Conservation (phyloP, 2,329 filamentous ascomycete genomes). For the Fusarium cicatricum region DNA sequence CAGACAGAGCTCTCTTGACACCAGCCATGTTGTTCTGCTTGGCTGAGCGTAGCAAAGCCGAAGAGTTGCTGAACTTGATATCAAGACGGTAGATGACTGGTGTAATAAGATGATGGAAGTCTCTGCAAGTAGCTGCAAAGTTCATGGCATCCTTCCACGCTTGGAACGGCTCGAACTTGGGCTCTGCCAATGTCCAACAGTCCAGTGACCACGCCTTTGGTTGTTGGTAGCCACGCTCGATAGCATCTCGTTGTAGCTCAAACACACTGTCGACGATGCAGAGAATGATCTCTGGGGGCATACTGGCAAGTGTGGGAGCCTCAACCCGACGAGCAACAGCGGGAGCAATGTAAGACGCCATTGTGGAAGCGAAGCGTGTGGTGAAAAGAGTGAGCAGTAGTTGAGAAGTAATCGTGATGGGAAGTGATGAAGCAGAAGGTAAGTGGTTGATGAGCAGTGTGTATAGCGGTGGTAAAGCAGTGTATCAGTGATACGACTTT, state of each 20-base stretch:
- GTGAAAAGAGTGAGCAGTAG: too few relatives aligned
- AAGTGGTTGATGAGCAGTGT: not conserved
- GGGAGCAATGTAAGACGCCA: not conserved
- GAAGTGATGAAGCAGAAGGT: not conserved
- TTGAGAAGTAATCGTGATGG: too few relatives aligned
- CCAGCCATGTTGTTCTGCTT: not conserved
- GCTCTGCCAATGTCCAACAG: not conserved
- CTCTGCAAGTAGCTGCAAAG: constrained; percentile 8
- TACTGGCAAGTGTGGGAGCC: not conserved
- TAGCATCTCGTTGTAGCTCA: not conserved
- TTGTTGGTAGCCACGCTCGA: not conserved
- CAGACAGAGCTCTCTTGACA: not conserved
- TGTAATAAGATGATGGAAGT: not conserved
- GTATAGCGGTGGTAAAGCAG: not conserved
- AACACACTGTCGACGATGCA: constrained; percentile 9
- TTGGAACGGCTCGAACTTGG: not conserved
- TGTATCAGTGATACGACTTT: not conserved
- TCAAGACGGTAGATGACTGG: constrained; percentile 1
- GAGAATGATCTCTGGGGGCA: not conserved
- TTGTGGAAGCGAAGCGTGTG: not conserved
- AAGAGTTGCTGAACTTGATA: not conserved
- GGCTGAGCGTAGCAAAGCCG: not conserved
- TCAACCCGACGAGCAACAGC: not conserved
- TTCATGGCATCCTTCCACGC: constrained; percentile 5
- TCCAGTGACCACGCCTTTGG: not conserved